phyloP scores from a whole-genome alignment of 1,284 basidiomycete genomes.

The Phenoliferia sp. region DNA sequence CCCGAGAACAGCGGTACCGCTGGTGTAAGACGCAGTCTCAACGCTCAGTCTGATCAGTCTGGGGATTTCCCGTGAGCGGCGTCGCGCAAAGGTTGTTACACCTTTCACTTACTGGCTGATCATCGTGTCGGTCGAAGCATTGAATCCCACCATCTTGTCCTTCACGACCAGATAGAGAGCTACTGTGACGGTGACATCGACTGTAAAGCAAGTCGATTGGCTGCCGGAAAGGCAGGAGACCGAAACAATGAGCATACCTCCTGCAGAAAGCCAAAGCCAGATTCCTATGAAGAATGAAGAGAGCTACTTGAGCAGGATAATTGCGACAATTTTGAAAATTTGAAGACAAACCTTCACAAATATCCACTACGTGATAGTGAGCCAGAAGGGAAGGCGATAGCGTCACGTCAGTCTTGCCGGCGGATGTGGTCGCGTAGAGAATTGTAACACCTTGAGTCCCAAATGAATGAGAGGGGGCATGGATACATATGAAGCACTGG shows the following conservation, averaged over 20 bases:
- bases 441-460: neutral
- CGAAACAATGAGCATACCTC: neutral
- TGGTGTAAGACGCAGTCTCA: neutral
- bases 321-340: no score
- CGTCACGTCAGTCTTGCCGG: neutral
- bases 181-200: neutral
- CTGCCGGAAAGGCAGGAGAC: neutral
- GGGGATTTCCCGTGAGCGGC: no score
- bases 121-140: neutral
- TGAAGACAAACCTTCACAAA: neutral
- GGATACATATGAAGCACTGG: neutral
- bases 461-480: neutral
- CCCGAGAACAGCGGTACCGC: neutral
- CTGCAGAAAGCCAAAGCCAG: neutral
- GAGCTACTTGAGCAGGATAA: neutral
- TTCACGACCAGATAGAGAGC: neutral
- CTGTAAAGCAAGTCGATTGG: neutral
- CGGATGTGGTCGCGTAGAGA: neutral
- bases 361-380: neutral
- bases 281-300: neutral
- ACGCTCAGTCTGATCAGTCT: neutral
- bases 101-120: no score
- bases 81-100: no score
- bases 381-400: neutral
- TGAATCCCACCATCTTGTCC: neutral